Evolutionary conservation across 2,329 filamentous ascomycete genomes (phyloP), one percentile per base, ranked within the genome.

Genomic region (Fusarium sp.): DNA sequence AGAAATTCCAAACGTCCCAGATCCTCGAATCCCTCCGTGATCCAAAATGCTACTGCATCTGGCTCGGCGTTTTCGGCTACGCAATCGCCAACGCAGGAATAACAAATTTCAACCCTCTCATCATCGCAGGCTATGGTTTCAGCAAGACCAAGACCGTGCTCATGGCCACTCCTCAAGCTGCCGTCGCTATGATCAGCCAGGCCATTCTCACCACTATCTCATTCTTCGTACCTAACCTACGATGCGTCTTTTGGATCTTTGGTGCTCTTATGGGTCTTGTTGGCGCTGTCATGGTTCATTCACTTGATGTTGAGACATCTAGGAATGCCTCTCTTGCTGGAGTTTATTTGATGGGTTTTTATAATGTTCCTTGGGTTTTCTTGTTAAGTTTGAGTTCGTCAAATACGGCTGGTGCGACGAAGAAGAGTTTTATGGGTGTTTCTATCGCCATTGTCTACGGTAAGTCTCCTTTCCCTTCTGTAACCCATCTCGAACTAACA

Each of bases 61-160:
- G 73, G 50, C 42, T 73, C 1, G 62, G 72, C 2, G 73, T 73
- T 1, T 64, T 92, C 28, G 90, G 88, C 78, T 87, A 90, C 71
- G 89, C 90, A 20, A 83, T 92, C 23, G 89, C 90, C 49, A 89
- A 92, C 65, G 88, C 89, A 55, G 90, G 91, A 75, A 87, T 92
- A 74, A 91, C 92, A 77, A 84, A 89, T 73, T 83, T 89, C 72
- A 83, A 83, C 69, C 80, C 87, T 49, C 81, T 89, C 41, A 89
- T 92, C 66, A 81, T 90, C 34, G 89, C 90, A 63, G 88, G 88
- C 66, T 79, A 76, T n/a, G 78, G 78, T 0, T 80, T 78, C 49
- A 74, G 65, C 7, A 67, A 71, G 41, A 71, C 69, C 0, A 75
- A 74, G 21, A 78, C 76, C 0, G 75, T 76, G 1, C 54, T 79